These are phyloP conservation scores for Capsella rubella DNA, from an alignment of 441 rosid genomes.

Conservation along the genomic window DNA sequence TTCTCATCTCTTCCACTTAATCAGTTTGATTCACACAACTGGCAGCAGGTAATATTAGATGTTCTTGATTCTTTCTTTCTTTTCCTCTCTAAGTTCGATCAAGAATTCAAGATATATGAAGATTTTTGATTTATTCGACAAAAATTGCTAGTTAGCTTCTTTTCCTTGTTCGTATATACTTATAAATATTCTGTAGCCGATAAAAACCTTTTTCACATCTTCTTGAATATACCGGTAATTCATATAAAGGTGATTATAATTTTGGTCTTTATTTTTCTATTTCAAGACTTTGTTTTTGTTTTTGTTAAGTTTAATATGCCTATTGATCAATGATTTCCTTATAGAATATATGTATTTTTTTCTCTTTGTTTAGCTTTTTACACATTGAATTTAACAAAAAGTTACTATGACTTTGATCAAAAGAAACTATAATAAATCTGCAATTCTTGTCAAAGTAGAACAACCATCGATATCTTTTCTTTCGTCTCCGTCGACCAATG, in stretches of 20 bases:
- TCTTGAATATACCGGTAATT: conserved; percentile 55
- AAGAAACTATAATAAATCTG: conserved; percentile 29
- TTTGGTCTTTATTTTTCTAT: not conserved
- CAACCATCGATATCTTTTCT: too few relatives aligned
- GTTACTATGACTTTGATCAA: conserved; percentile 32
- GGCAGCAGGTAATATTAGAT: conserved; percentile 56
- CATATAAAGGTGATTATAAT: not conserved
- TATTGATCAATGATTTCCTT: conserved; percentile 1
- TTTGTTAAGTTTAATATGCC: not conserved
- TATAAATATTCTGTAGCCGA: conserved; percentile 47
- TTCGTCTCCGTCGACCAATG: too few relatives aligned
- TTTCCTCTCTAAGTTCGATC: conserved; percentile 16
- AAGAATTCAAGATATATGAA: not conserved
- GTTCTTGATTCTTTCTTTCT: conserved; percentile 19
- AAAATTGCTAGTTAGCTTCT: conserved; percentile 6
- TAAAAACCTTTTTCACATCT: conserved; percentile 24
- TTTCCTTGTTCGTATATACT: conserved; percentile 41
- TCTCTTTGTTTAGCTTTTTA: conserved; percentile 10
- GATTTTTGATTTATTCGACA: conserved; percentile 10
- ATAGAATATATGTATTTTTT: conserved; percentile 9
- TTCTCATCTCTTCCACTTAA: conserved; percentile 63
- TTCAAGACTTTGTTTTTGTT: conserved; percentile 11
- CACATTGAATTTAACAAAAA: conserved; percentile 7
- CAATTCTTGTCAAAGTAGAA: conserved; percentile 32
- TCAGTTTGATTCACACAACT: conserved; percentile 62